Percentiles rank a stretch among this genome's conserved stretches.
phyloP scores from a whole-genome alignment of 2,329 filamentous ascomycete species.

The Ploettnerulaceae sp. region DNA sequence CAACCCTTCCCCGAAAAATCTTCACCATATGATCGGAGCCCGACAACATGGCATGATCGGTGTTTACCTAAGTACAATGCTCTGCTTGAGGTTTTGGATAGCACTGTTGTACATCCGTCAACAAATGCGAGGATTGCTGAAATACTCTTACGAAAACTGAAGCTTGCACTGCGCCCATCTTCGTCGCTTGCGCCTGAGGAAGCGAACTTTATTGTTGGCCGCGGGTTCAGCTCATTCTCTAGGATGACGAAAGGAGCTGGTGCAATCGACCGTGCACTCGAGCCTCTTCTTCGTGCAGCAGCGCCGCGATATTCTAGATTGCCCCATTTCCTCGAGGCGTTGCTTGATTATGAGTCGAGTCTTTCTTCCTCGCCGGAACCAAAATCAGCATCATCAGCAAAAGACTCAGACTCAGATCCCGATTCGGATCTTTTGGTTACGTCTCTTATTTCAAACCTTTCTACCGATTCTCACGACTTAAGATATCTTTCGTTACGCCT shows the following conservation, averaged over 20 bases:
- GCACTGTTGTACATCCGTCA: slow-evolving; percentile 59
- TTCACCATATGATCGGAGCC: slow-evolving; percentile 53
- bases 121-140: slow-evolving; percentile 62
- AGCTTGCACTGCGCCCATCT: slow-evolving; percentile 58
- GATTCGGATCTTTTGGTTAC: slow-evolving; percentile 58
- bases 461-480: slow-evolving; percentile 68
- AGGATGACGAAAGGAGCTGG: slow-evolving; percentile 57
- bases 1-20: slow-evolving; percentile 61
- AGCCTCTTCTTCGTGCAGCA: slow-evolving; percentile 59
- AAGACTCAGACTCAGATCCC: slow-evolving; percentile 37
- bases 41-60: slow-evolving; percentile 55
- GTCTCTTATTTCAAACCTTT: slow-evolving; percentile 67
- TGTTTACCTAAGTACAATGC: slow-evolving; percentile 65
- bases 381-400: slow-evolving; percentile 6
- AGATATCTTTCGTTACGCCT: slow-evolving; percentile 70
- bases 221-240: slow-evolving; percentile 69
- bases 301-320: slow-evolving; percentile 62
- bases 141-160: slow-evolving; percentile 60
- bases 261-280: slow-evolving; percentile 55
- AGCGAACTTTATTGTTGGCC: slow-evolving; percentile 68
- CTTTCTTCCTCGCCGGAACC: slow-evolving; percentile 22
- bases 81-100: slow-evolving; percentile 57
- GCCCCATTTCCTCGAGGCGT: slow-evolving; percentile 61
- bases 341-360: slow-evolving; percentile 49
- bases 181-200: slow-evolving; percentile 55